Base-by-base conservation (phyloP, 495 filamentous ascomycete genomes). In the Neurospora sublineolata region DNA sequence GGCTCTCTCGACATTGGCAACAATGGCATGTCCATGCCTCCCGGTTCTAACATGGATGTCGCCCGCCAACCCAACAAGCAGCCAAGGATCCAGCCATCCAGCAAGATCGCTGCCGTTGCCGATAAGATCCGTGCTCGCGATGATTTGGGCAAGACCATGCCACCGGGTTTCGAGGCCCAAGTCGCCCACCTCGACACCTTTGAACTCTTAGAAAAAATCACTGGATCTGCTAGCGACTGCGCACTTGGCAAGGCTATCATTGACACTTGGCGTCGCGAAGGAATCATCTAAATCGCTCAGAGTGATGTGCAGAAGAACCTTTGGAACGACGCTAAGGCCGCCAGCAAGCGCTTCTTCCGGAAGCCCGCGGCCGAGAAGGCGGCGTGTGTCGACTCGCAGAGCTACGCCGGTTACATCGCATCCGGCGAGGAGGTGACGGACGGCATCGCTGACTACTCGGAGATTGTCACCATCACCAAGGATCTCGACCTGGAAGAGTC, bases 401-500 rank as follows among this genome's bases (percentile, higher is more conserved):
- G 82, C 72, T 84, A 81, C 70, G 72, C 81, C 2, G 82, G 83
- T 16, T 84, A 84, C 74, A 84, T 84, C 27, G 83, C 82, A 30
- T 84, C 82, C 2, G 83, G 82, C n/a, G 82, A 84, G 73, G 83
- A 84, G 71, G 69, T 84, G 6, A 84, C 83, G n/a, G 79, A 80
- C 70, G 82, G 80, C 14, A 76, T 84, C 37, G 81, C 80, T 44
- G 83, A 84, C 72, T 84, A 84, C 72, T 84, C 82, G 3, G 83
- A 84, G 77, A 82, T 84, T 46, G 84, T 84, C 74, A 84, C 83
- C 58, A 78, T 84, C 68, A 83, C 80, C 37, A 83, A 83, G 69
- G 83, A 84, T 70, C 75, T 84, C 6, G 76, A 70, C 38, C n/a
- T 72, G 10, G 58, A 73, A 12, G 82, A 84, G 27, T 46, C 76